Percentiles rank a stretch among this genome's conserved stretches.
Conservation (phyloP, 2,329 filamentous ascomycete species). For the Sporothrix dimorphospora region DNA sequence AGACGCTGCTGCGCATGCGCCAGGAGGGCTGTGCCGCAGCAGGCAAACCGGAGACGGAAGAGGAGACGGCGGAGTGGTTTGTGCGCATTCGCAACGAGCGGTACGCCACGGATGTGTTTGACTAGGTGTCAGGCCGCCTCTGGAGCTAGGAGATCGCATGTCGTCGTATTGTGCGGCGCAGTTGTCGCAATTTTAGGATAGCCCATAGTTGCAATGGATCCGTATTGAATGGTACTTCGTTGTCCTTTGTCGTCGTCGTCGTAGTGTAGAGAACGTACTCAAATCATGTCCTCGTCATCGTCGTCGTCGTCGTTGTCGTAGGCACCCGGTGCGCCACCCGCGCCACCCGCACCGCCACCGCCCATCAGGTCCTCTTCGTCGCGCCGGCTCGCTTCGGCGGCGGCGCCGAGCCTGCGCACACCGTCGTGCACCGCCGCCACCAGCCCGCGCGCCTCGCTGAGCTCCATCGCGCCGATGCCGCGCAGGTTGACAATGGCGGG, state of each 20-base stretch:
- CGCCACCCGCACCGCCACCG: slow-evolving; percentile 58
- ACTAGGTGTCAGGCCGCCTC: too few species aligned
- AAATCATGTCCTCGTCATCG: slow-evolving; percentile 49
- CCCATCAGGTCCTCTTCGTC: slow-evolving; percentile 68
- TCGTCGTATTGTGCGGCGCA: too few species aligned
- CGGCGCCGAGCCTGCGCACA: slow-evolving; percentile 79
- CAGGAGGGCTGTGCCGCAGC: slow-evolving; percentile 38
- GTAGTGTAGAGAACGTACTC: background rate
- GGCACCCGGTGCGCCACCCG: slow-evolving; percentile 56
- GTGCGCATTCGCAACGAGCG: slow-evolving; percentile 56
- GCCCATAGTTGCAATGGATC: too few species aligned
- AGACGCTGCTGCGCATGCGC: slow-evolving; percentile 43
- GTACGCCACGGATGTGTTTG: slow-evolving; percentile 65
- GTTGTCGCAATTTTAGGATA: too few species aligned
- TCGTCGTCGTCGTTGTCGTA: slow-evolving; percentile 67
- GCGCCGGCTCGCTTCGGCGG: slow-evolving; percentile 73
- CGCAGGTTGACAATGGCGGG: slow-evolving; percentile 60
- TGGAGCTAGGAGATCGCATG: too few species aligned
- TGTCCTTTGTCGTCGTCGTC: background rate
- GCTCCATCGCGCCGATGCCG: slow-evolving; percentile 90
- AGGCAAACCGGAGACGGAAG: slow-evolving; percentile 36
- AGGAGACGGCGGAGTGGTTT: slow-evolving; percentile 52
- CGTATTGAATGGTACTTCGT: background rate
- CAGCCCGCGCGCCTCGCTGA: slow-evolving; percentile 83
- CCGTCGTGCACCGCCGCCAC: slow-evolving; percentile 86